Conservation (phyloP, 2,329 filamentous ascomycete genomes). For the Anthostomella pinea region DNA sequence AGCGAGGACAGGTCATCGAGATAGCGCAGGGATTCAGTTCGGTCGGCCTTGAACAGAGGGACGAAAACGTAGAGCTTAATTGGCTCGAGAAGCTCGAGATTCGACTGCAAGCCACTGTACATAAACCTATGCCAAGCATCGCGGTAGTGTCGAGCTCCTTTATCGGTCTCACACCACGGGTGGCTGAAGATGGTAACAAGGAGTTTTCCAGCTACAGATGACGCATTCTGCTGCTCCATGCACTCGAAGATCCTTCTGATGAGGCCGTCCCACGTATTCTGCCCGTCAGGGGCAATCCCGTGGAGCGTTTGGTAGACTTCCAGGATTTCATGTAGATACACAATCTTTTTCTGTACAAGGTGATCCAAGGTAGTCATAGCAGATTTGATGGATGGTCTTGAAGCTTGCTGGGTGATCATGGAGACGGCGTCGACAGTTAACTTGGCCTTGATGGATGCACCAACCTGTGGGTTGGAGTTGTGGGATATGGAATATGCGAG, state of each 20-base stretch:
- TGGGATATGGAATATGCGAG: conserved; percentile 48
- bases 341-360: conserved; percentile 59
- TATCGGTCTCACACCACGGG: conserved; percentile 35
- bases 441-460: conserved; percentile 38
- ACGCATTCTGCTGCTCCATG: conserved; percentile 57
- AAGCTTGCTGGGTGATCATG: conserved; percentile 58
- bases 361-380: conserved; percentile 66
- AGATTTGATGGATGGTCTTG: conserved; percentile 65
- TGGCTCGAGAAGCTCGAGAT: conserved; percentile 55
- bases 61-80: conserved; percentile 64
- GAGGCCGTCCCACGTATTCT: conserved; percentile 49
- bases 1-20: conserved; percentile 55
- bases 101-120: conserved; percentile 44
- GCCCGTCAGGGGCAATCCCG: conserved; percentile 20
- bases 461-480: conserved; percentile 44
- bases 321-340: conserved; percentile 47
- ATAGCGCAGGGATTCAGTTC: conserved; percentile 51
- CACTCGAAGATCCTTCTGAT: conserved; percentile 49
- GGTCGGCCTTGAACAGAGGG: conserved; percentile 59
- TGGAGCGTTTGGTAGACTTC: conserved; percentile 39
- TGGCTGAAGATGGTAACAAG: conserved; percentile 55
- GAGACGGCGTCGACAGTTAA: conserved; percentile 54
- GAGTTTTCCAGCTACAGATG: conserved; percentile 59
- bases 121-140: conserved; percentile 57
- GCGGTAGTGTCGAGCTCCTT: conserved; percentile 34